Evolutionary conservation across 495 filamentous ascomycete species (phyloP), one percentile per base, ranked within the genome.

Genomic region (Xylaria nigripes): DNA sequence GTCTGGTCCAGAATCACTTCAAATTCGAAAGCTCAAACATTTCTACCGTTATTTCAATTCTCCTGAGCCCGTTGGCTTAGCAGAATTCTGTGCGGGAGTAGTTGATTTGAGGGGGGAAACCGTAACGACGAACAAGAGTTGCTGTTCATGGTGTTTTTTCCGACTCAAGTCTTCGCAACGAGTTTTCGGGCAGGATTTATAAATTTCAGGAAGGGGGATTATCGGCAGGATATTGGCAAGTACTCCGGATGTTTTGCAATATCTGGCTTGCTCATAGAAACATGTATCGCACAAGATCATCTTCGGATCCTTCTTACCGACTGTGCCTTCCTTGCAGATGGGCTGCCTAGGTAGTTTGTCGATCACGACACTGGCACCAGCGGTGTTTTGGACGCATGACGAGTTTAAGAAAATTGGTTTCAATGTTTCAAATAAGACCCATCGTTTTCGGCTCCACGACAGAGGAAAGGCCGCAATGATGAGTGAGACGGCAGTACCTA

Each of bases 281-380:
- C 45, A 55, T 32, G 49, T n/a, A 36, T 49, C 45, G 32, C 45
- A 55, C 7, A 48, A 25, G 8, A 15, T 24, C 23, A 25, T n/a
- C 21, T 49, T 38, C 24, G 53, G 53, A 25, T 55, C 53, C 32
- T 48, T 45, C 45, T 34, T 55, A 8, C 53, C 45, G 7, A 49
- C 53, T 7, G 16, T 16, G 18, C 12, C 25, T 19, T 22, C 34
- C 9, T 8, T 40, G 36, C 24, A 49, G 15, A 43, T n/a, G 6
- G 25, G 24, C 18, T 27, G 32, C 42, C 36, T 44, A 32, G 2
- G 42, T 32, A 0, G 6, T 40, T 3, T 18, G 15, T 5, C 23
- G 32, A 0, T 19, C 23, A 22, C 18, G 44, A 32, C 51, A 48
- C n/a, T 48, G 44, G 34, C 53, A 49, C 15, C 19, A 45, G 38